phyloP scores from a whole-genome alignment of 176 grass and related monocot species.

The Oryza longistaminata region DNA sequence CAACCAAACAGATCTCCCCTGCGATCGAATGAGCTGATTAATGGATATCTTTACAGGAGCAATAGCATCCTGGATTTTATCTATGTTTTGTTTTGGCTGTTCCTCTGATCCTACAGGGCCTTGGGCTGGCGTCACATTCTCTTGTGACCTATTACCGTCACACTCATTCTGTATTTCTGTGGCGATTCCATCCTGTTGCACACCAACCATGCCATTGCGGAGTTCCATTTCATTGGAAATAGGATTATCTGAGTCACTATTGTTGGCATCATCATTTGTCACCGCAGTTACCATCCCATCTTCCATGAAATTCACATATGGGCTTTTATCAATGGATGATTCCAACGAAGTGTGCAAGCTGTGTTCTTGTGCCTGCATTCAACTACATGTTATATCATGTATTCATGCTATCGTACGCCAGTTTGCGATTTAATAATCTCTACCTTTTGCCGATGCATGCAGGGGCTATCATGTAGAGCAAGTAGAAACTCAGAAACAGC shows the following conservation, averaged over 20 bases:
- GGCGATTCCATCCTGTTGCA: constrained; percentile 20
- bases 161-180: constrained; percentile 23
- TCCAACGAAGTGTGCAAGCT: constrained; percentile 56
- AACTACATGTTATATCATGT: constrained; percentile 34
- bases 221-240: neutral
- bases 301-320: constrained; percentile 84
- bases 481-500: constrained; percentile 63
- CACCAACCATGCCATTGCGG: neutral
- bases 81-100: constrained; percentile 8
- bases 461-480: constrained; percentile 71
- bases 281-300: constrained; percentile 81
- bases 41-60: constrained; percentile 76
- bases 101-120: constrained; percentile 20
- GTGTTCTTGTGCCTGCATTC: constrained; percentile 50
- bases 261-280: constrained; percentile 45
- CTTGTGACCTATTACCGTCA: constrained; percentile 11
- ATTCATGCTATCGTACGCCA: neutral
- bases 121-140: neutral
- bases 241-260: neutral
- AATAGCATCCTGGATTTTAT: constrained; percentile 51
- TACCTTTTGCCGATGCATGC: constrained; percentile 75
- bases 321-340: constrained; percentile 72
- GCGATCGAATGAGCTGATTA: constrained; percentile 50
- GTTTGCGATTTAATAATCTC: constrained; percentile 34
- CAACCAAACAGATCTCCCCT: constrained; percentile 68